Conservation (phyloP, 345 rosid genomes). For the Raphanus sativus region DNA sequence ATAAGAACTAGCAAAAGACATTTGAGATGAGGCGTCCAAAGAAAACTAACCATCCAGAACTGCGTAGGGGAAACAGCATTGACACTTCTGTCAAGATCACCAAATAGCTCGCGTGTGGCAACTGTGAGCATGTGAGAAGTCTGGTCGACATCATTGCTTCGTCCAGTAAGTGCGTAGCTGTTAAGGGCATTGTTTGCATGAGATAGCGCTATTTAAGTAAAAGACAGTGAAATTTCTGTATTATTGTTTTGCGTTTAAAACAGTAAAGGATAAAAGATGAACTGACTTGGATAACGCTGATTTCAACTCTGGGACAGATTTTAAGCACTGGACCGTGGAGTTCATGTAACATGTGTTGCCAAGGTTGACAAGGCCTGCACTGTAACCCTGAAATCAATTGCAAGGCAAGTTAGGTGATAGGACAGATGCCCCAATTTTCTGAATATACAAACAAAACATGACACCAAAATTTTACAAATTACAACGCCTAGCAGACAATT, state of each 20-base stretch:
- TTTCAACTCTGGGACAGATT: conserved; percentile 97
- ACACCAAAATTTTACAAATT: not conserved
- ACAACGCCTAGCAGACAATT: not conserved
- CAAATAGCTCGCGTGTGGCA: conserved; percentile 89
- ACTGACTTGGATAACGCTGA: conserved; percentile 68
- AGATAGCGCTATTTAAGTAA: not conserved
- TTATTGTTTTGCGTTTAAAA: not conserved
- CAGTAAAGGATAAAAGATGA: not conserved
- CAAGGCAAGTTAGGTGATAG: not conserved
- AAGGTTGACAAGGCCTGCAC: conserved; percentile 87
- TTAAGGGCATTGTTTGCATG: conserved; percentile 27
- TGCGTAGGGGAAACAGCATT: conserved; percentile 90
- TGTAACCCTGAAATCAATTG: conserved; percentile 66
- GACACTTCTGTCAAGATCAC: conserved; percentile 84
- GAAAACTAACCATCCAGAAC: conserved; percentile 82
- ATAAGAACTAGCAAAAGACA: conserved; percentile 11
- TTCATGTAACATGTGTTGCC: conserved; percentile 99
- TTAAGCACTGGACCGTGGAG: conserved; percentile 90
- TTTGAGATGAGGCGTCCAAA: not conserved
- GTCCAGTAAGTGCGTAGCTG: conserved; percentile 65
- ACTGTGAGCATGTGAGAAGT: conserved; percentile 90
- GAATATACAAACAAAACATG: not conserved
- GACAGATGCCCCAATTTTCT: not conserved
- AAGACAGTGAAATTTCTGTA: not conserved
- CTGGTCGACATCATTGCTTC: conserved; percentile 77